Base-by-base conservation (phyloP, 805 yeast species). In the Nakazawaea holstii region DNA sequence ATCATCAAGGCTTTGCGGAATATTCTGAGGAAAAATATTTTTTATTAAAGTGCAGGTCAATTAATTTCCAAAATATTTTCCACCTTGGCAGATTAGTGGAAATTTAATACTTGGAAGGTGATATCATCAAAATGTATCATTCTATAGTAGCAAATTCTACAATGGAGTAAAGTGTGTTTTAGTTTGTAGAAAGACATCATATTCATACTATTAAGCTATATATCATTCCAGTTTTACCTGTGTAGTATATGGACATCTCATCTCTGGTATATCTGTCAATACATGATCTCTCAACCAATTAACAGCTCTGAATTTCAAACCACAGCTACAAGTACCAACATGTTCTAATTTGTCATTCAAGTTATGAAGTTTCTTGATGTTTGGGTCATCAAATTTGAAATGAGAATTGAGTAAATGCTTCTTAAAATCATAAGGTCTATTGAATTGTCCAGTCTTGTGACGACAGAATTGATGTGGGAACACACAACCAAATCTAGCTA, bases 351-450 rank as follows among this genome's bases (percentile, higher is more conserved):
- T 80, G 49, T 77, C 82, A 43, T 68, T 69, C 48, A 82, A 61
- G 48, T 76, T 79, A 49, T 74, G 76, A 44, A 70, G 60, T 36
- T 68, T 66, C 43, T 70, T 70, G 9, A 71, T 69, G 31, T 61
- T 57, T 6, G 66, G 65, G 50, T 76, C 68, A 52, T 78, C 82
- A 57, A 79, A 80, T 41, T 59, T 59, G 57, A 82, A 82, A 53
- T 82, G 88, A 45, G 73, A 67, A 57, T 80, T 82, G 35, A 82
- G 62, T 48, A 82, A 61, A 57, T 82, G 88, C 56, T 82, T 82
- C 58, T 82, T 82, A 67, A 69, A 80, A 59, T 82, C 88, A 59
- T 82, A 82, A 4, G 84, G 84, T 41, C 88, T 66, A 62, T 82
- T 81, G 65, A 82, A 82, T 55, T 68, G 76, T 29, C 85, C 82